Base-by-base conservation (phyloP, 1,284 basidiomycete genomes). In the Moesziomyces sp. region DNA sequence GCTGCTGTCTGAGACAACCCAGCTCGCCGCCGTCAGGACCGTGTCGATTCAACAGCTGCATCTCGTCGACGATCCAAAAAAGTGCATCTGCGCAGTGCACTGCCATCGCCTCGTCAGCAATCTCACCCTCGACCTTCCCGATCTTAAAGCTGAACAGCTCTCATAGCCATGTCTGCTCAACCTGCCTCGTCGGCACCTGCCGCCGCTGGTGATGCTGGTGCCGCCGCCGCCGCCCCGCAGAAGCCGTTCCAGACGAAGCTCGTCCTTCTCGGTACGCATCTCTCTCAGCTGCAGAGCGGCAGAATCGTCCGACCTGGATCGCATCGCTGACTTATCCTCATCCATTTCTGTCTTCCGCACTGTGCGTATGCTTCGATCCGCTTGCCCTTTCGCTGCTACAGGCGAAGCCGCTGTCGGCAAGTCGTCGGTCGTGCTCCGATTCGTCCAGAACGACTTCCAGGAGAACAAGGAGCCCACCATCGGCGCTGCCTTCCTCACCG, bases 321-420 rank as follows among this genome's bases (percentile, higher is more conserved):
- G 16, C 16, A 16, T 16, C 11, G 38, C 38, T 40, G 45, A 46
- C 21, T 14, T 40, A 4, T 18, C 11, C 18, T 16, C 14, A 18
- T 16, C 35, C 14, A 18, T 40, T 35, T 40, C 38, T 40, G 16
- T 14, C 38, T 4, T 5, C 4, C 38, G 18, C 14, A 16, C 16
- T 18, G 6, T 16, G 8, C 8, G 26, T 7, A 28, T 28, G 26
- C 18, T 18, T 6, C 18, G 6, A 13, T 49, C 24, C 3, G 13
- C 44, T 45, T 19, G 9, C 3, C 24, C 11, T 19, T 21, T 42
- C 30, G 23, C 5, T 24, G n/a, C 18, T 23, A 16, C 55, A 96
- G 93, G 96, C 78, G 97, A 99, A 88, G 94, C 96, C 67, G 96
- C 97, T 61, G 97, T 99, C 58, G 97, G 97, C 74, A 99, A 99